Evolutionary conservation across 306 rosid species (phyloP), one percentile per base, ranked within the genome.

Genomic region (Trifolium repens): DNA sequence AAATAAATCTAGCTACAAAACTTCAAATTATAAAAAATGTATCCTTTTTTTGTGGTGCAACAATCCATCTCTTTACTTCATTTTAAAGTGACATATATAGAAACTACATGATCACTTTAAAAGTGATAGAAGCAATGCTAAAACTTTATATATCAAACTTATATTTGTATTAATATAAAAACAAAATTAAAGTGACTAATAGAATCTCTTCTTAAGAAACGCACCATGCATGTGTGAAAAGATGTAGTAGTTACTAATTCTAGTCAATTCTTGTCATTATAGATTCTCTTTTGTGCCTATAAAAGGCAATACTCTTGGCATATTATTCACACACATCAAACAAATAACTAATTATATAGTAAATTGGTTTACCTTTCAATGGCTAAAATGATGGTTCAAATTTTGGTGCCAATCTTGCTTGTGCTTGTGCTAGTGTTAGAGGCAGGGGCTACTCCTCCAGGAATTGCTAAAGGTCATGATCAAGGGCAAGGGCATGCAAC

Each of bases 391-490:
- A 30, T 19, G 0, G 52, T 67, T n/a, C 46, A 61, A 64, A 37
- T 67, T 24, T 71, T 79, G 67, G 74, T 69, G 67, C 17, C 60
- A 2, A 13, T 73, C 17, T 13, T 87, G 14, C 40, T 85, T 19
- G 73, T 75, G 69, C 24, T 83, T 3, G 53, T 67, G 54, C 82
- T 59, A 5, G 67, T 42, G 64, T 74, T 47, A 5, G 66, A 1
- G 66, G 87, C 32, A 0, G 87, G 65, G 73, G 82, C 80, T 22
- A 85, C 87, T 13, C 88, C 92, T 9, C 86, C 91, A 0, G 89
- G 84, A 37, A 84, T 82, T 0, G 92, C 89, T 24, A 83, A 22
- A 22, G 24, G 24, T 22, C 24, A 90, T 30, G 84, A 76, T 39
- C 14, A 15, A 8, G 8, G 47, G 22, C 82, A 79, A 0, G 82